These are phyloP conservation scores for Jasminum sambac DNA, from an alignment of 257 asterid genomes.

Conservation along the genomic window DNA sequence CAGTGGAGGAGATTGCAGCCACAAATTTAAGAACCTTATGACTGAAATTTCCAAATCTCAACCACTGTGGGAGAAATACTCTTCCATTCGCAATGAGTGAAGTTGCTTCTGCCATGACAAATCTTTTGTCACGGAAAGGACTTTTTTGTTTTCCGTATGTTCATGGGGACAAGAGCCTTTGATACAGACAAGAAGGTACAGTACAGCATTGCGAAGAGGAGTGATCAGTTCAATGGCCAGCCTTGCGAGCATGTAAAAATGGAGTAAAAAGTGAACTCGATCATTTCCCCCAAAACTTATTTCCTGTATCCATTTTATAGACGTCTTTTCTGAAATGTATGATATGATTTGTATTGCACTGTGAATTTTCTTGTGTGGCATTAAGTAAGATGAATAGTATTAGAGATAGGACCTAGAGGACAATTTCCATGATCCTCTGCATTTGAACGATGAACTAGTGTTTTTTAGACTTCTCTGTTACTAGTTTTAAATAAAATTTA, in stretches of 20 bases:
- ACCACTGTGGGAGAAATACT: slow-evolving; percentile 71
- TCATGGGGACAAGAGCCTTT: background rate
- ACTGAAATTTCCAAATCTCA: slow-evolving; percentile 65
- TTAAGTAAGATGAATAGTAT: too few species aligned
- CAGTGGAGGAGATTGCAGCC: slow-evolving; percentile 98
- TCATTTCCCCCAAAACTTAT: background rate
- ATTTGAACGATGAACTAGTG: too few species aligned
- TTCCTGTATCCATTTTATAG: background rate
- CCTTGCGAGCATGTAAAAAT: background rate
- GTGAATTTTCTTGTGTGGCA: background rate
- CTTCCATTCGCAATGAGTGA: slow-evolving; percentile 88
- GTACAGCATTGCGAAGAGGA: slow-evolving; percentile 4
- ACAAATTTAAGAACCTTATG: slow-evolving; percentile 92
- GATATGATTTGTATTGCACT: background rate
- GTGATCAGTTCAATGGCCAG: slow-evolving; percentile 13
- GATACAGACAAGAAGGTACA: slow-evolving; percentile 12
- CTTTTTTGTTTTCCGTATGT: background rate
- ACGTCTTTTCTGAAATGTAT: background rate
- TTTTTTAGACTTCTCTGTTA: too few species aligned
- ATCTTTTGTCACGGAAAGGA: slow-evolving; percentile 10
- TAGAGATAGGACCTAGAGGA: too few species aligned
- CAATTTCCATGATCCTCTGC: too few species aligned
- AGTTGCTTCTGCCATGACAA: background rate
- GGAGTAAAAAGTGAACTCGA: slow-evolving; percentile 6
- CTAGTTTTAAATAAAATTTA: too few species aligned